Conservation (phyloP, 768 basidiomycete genomes). For the Mycena rebaudengoi region DNA sequence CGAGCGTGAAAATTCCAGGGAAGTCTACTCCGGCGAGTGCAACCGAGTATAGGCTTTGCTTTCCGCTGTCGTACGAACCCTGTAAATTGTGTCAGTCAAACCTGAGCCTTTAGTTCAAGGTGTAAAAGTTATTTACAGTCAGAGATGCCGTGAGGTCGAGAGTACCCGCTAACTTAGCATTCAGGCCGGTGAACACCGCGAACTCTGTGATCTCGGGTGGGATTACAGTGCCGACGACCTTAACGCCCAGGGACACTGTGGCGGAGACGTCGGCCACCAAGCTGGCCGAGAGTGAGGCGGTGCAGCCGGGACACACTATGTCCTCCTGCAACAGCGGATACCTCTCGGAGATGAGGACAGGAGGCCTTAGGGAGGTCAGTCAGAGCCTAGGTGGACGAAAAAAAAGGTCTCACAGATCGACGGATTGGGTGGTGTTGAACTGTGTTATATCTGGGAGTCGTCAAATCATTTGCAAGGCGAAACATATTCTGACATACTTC, state of each 20-base stretch:
- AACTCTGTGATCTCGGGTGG: constrained; percentile 33
- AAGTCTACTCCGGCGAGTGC: constrained; percentile 40
- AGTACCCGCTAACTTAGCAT: constrained; percentile 28
- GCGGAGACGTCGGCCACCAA: constrained; percentile 4
- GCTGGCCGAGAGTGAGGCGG: constrained; percentile 14
- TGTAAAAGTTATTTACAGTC: constrained; percentile 2
- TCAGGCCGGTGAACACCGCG: constrained; percentile 24
- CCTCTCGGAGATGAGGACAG: constrained; percentile 5
- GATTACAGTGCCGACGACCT: constrained; percentile 37
- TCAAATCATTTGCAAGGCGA: not conserved
- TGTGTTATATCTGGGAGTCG: constrained; percentile 1
- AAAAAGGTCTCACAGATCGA: not conserved
- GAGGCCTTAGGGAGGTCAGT: constrained; percentile 4
- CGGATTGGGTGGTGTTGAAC: constrained; percentile 12
- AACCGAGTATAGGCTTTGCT: constrained; percentile 31
- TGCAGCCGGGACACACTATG: constrained; percentile 6
- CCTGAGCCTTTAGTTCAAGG: not conserved
- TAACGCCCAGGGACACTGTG: constrained; percentile 29
- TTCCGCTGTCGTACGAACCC: constrained; percentile 33
- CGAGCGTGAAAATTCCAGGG: constrained; percentile 40
- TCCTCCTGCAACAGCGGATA: constrained; percentile 8
- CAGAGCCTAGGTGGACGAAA: not conserved
- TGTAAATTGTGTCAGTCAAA: not conserved
- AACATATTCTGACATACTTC: not conserved
- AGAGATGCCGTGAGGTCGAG: constrained; percentile 27